phyloP scores from a whole-genome alignment of 208 protist genomes.

The Endotrypanum monterogeii region DNA sequence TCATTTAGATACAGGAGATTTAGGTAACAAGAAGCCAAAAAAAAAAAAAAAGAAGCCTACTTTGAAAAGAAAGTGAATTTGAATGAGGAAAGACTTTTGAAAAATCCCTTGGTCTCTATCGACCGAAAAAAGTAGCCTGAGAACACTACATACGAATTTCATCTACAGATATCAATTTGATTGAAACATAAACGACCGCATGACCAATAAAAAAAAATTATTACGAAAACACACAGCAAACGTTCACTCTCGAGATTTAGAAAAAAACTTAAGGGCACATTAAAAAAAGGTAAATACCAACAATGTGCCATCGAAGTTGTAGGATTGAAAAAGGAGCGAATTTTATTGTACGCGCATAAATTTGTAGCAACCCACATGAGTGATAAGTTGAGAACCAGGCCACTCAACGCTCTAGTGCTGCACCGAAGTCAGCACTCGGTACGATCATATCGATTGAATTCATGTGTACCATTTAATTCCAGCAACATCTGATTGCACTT shows the following conservation, averaged over 20 bases:
- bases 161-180: neutral
- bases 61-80: neutral
- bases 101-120: neutral
- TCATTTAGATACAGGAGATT: neutral
- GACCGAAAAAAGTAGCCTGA: neutral
- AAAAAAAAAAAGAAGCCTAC: neutral
- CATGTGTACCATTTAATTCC: slow-evolving; percentile 51
- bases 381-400: too few species aligned
- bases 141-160: too few species aligned
- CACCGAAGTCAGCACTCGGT: slow-evolving; percentile 23
- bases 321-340: neutral
- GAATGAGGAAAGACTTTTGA: neutral
- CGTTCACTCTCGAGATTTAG: neutral
- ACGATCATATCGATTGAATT: slow-evolving; percentile 49
- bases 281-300: slow-evolving; percentile 4
- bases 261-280: too few species aligned
- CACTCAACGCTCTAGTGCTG: too few species aligned
- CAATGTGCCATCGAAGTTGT: too few species aligned
- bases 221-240: neutral
- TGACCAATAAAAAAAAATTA: neutral
- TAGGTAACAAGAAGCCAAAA: neutral
- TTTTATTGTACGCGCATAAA: neutral
- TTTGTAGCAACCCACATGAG: neutral
- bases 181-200: neutral
- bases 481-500: slow-evolving; percentile 54